Evolutionary conservation across 345 rosid species (phyloP).

Genomic region (Acer yangbiense): DNA sequence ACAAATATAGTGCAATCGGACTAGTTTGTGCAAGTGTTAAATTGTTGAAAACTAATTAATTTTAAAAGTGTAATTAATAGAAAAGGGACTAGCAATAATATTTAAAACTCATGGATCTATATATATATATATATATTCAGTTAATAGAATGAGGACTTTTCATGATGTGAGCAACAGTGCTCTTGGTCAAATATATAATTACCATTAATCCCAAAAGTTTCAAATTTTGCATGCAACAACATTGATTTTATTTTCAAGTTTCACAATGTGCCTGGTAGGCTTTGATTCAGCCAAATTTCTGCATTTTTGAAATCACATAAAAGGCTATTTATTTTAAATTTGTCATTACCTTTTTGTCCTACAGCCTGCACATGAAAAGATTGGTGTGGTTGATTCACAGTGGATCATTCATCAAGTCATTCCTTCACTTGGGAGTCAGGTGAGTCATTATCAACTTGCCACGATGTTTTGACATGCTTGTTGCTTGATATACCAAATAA

Average conservation of each 20-base stretch:
- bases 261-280: constrained; percentile 7
- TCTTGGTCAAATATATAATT: not conserved
- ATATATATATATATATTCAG: too few species aligned
- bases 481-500: constrained; percentile 1
- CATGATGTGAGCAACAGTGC: not conserved
- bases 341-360: constrained; percentile 8
- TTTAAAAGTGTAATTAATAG: not conserved
- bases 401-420: constrained; percentile 95
- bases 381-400: constrained; percentile 96
- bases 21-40: not conserved
- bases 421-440: constrained; percentile 92
- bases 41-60: not conserved
- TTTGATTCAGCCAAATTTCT: constrained; percentile 7
- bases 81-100: not conserved
- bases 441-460: constrained; percentile 27
- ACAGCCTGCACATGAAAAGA: constrained; percentile 95
- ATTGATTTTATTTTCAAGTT: constrained; percentile 3
- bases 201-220: not conserved
- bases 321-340: constrained; percentile 5
- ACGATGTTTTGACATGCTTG: not conserved
- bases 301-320: not conserved
- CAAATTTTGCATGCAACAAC: not conserved
- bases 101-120: not conserved
- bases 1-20: not conserved
- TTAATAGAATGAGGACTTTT: not conserved